Conservation (phyloP, 768 basidiomycete genomes). For the Tylopilus felleus region DNA sequence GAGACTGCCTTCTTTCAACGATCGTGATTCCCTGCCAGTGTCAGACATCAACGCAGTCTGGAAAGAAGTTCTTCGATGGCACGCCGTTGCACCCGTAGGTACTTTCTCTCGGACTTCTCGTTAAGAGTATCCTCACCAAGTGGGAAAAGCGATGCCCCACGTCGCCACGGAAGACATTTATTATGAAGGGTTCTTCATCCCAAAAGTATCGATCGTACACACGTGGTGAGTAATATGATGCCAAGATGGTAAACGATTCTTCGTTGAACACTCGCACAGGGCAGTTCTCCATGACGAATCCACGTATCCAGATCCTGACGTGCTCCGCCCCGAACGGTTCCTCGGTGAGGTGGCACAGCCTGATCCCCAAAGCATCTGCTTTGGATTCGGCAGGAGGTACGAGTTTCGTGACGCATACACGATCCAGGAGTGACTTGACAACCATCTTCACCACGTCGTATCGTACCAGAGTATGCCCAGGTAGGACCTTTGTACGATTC, state of each 20-base stretch:
- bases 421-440: too few relatives aligned
- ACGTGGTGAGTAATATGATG: conserved; percentile 19
- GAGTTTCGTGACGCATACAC: too few relatives aligned
- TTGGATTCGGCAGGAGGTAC: conserved; percentile 32
- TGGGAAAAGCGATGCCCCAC: conserved; percentile 14
- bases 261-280: conserved; percentile 31
- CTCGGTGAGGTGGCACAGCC: conserved; percentile 21
- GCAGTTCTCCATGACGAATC: conserved; percentile 49
- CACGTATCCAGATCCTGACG: conserved; percentile 31
- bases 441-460: too few relatives aligned
- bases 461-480: conserved; percentile 18
- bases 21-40: too few relatives aligned
- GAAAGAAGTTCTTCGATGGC: too few relatives aligned
- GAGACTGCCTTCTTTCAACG: too few relatives aligned
- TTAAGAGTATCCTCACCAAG: background rate
- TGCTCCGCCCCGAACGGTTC: conserved; percentile 36
- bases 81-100: too few relatives aligned
- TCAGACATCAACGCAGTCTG: too few relatives aligned
- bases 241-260: background rate
- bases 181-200: conserved; percentile 15
- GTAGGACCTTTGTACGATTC: background rate
- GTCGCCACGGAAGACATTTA: conserved; percentile 20
- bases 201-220: conserved; percentile 21
- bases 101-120: conserved; percentile 6
- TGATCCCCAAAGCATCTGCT: conserved; percentile 15